These are phyloP conservation scores for Ricinus communis DNA, from an alignment of 345 rosid species.

Conservation along the genomic window DNA sequence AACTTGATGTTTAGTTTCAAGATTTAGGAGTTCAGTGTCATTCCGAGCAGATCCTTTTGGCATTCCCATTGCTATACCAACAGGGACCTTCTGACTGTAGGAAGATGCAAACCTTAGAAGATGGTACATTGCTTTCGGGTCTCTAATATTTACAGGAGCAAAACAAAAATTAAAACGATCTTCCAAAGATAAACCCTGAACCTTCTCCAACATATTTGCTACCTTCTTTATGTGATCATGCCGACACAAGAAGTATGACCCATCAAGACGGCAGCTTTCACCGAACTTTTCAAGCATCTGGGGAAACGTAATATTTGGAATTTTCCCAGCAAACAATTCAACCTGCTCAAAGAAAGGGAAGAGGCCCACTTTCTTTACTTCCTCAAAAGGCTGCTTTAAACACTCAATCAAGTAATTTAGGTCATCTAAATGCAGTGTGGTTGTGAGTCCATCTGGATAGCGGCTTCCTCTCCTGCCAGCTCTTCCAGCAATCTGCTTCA, in stretches of 20 bases:
- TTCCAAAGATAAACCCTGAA: constrained; percentile 65
- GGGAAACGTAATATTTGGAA: constrained; percentile 51
- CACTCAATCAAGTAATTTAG: constrained; percentile 74
- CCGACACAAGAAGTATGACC: constrained; percentile 76
- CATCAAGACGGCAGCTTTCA: constrained; percentile 78
- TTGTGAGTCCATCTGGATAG: constrained; percentile 87
- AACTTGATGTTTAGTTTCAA: constrained; percentile 84
- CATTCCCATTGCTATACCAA: constrained; percentile 83
- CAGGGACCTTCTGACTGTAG: constrained; percentile 66
- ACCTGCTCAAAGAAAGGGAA: constrained; percentile 96
- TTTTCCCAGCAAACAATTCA: constrained; percentile 78
- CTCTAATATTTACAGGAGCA: constrained; percentile 88
- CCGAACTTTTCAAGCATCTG: constrained; percentile 73
- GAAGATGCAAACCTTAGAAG: constrained; percentile 69
- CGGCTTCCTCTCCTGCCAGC: constrained; percentile 93
- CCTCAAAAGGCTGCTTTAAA: constrained; percentile 81
- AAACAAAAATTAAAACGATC: constrained; percentile 95
- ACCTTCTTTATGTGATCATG: constrained; percentile 89
- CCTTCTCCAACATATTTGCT: constrained; percentile 92
- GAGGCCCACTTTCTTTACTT: constrained; percentile 74
- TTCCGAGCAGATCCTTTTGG: constrained; percentile 82
- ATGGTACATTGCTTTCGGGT: constrained; percentile 90
- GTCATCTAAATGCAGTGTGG: constrained; percentile 71
- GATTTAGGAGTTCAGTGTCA: constrained; percentile 75
- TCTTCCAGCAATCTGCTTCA: constrained; percentile 96